A percentile compares a stretch with the other conserved stretches of the same genome.
Conservation (phyloP, 2,329 filamentous ascomycete species). For the Pestalotiopsis fici region DNA sequence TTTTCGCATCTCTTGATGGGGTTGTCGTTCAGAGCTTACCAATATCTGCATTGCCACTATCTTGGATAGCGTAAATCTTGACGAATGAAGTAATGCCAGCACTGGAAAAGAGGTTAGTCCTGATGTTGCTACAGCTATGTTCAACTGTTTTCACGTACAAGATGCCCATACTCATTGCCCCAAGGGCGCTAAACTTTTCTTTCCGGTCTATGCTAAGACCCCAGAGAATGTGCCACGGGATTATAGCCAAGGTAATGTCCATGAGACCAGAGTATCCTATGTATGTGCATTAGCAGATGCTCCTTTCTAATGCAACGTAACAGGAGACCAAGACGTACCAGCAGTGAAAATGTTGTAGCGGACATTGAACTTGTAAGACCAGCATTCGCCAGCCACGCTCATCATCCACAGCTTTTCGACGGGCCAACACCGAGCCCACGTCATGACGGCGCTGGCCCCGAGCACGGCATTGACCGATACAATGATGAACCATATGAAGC, state of each 20-base stretch:
- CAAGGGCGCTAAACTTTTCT: constrained; percentile 39
- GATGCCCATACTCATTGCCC: constrained; percentile 45
- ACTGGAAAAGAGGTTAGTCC: constrained; percentile 18
- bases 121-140: not conserved
- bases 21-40: too few relatives aligned
- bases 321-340: constrained; percentile 13
- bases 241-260: constrained; percentile 39
- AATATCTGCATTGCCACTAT: constrained; percentile 10
- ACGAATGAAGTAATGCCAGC: constrained; percentile 31
- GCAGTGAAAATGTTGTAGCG: constrained; percentile 32
- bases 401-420: constrained; percentile 29
- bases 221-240: constrained; percentile 44
- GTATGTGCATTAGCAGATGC: not conserved
- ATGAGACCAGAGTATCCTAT: constrained; percentile 32
- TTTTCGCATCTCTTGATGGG: too few relatives aligned
- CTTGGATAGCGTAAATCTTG: constrained; percentile 26
- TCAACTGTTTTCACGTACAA: constrained; percentile 29
- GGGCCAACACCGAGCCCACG: constrained; percentile 31
- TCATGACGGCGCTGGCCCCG: constrained; percentile 24
- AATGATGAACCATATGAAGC: constrained; percentile 32
- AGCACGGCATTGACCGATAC: constrained; percentile 31
- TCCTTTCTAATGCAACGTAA: constrained; percentile 1
- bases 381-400: constrained; percentile 26
- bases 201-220: constrained; percentile 36
- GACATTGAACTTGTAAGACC: constrained; percentile 27